Percentiles rank a stretch among this genome's conserved stretches.
Conservation (phyloP, 2,329 filamentous ascomycete genomes). For the Aspergillus sojae region DNA sequence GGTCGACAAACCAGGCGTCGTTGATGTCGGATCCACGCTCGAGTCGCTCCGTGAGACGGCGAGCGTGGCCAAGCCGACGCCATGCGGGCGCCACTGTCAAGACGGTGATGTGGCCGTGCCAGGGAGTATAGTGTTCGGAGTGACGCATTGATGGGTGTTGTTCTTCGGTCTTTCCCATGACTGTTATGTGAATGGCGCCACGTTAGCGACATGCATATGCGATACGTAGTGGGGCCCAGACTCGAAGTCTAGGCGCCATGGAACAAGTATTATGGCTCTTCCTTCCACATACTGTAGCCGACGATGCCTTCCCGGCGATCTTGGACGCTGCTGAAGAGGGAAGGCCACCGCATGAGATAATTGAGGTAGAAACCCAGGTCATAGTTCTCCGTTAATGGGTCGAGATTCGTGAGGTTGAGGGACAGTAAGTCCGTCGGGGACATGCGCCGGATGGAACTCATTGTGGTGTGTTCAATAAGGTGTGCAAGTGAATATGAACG, state of each 20-base stretch:
- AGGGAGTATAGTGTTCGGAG: constrained; percentile 93
- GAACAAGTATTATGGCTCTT: neutral
- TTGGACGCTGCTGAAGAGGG: constrained; percentile 89
- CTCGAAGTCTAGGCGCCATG: constrained; percentile 1
- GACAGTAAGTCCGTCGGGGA: constrained; percentile 80
- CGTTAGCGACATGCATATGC: neutral
- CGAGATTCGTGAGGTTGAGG: constrained; percentile 92
- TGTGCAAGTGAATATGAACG: neutral
- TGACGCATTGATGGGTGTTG: constrained; percentile 73
- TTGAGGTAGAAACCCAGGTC: constrained; percentile 93
- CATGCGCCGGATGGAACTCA: constrained; percentile 87
- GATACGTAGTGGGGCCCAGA: constrained; percentile 1
- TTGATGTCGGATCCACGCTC: constrained; percentile 81
- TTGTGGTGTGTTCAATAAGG: constrained; percentile 41
- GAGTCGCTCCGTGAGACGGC: constrained; percentile 76
- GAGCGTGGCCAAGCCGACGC: constrained; percentile 83
- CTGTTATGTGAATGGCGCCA: constrained; percentile 48
- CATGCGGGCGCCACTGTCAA: constrained; percentile 88
- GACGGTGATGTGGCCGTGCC: constrained; percentile 97
- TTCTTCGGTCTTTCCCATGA: constrained; percentile 95
- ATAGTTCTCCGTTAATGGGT: constrained; percentile 97
- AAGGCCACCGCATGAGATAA: constrained; percentile 94
- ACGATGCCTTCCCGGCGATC: constrained; percentile 85
- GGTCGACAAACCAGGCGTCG: constrained; percentile 90
- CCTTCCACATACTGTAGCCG: constrained; percentile 74